A percentile compares a stretch with the other conserved stretches of the same genome.
Conservation (phyloP, 441 rosid genomes). For the Iberis amara region DNA sequence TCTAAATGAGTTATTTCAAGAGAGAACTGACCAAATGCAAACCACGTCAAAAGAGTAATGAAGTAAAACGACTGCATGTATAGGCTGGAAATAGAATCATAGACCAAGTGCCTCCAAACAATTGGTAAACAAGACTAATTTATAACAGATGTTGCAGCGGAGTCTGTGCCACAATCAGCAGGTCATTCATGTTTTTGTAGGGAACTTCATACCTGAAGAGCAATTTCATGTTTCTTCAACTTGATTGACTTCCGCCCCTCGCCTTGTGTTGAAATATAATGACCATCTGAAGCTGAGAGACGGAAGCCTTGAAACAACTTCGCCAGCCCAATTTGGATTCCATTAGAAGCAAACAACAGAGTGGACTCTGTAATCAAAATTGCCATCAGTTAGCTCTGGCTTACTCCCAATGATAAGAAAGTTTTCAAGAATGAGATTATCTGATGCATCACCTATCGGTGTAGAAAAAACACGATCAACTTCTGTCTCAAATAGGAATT, state of each 20-base stretch:
- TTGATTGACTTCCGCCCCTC: slow-evolving; percentile 86
- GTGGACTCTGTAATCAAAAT: slow-evolving; percentile 67
- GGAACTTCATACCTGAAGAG: slow-evolving; percentile 65
- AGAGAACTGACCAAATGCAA: slow-evolving; percentile 15
- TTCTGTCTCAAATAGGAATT: slow-evolving; percentile 89
- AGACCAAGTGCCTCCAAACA: slow-evolving; percentile 6
- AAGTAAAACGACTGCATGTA: slow-evolving; percentile 3
- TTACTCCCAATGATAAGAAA: slow-evolving; percentile 13
- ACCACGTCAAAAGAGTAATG: background rate
- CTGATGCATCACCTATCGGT: slow-evolving; percentile 70
- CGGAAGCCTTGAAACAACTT: slow-evolving; percentile 83
- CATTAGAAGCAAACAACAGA: slow-evolving; percentile 86
- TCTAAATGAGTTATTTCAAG: background rate
- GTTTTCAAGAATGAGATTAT: slow-evolving; percentile 24
- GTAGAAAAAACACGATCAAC: slow-evolving; percentile 92
- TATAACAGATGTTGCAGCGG: slow-evolving; percentile 4
- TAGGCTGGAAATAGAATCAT: background rate
- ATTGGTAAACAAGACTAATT: background rate
- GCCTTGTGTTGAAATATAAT: slow-evolving; percentile 71
- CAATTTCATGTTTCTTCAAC: slow-evolving; percentile 78
- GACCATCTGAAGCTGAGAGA: slow-evolving; percentile 73
- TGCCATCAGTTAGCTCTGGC: slow-evolving; percentile 34
- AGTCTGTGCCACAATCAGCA: slow-evolving; percentile 10
- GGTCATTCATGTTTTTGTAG: slow-evolving; percentile 12
- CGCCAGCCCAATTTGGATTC: slow-evolving; percentile 77